phyloP scores from a whole-genome alignment of 768 basidiomycete genomes.

The Leccinum barrowsii region DNA sequence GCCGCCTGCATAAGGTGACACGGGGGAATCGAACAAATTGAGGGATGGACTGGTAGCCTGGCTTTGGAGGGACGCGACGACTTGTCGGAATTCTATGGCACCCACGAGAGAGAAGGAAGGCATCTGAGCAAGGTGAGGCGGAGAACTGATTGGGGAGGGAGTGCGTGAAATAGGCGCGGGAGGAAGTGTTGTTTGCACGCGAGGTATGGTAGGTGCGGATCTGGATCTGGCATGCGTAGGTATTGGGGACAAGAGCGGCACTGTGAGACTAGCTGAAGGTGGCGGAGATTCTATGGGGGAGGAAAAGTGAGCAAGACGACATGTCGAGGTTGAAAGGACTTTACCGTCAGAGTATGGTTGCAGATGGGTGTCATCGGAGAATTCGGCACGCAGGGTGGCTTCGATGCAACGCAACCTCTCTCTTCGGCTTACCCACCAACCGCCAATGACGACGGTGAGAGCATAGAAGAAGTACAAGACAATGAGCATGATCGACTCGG shows the following conservation, averaged over 20 bases:
- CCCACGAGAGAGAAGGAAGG: constrained; percentile 90
- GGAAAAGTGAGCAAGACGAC: constrained; percentile 4
- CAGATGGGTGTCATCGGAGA: constrained; percentile 41
- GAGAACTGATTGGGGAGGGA: constrained; percentile 44
- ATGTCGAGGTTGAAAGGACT: constrained; percentile 30
- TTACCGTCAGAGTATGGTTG: constrained; percentile 64
- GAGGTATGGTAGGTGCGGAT: constrained; percentile 37
- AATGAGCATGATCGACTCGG: constrained; percentile 75
- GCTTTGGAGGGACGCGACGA: constrained; percentile 74
- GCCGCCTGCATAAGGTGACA: constrained; percentile 73
- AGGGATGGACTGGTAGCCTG: constrained; percentile 62
- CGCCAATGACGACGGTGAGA: constrained; percentile 64
- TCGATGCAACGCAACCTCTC: constrained; percentile 47
- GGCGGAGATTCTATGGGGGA: constrained; percentile 1
- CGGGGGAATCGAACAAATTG: constrained; percentile 58
- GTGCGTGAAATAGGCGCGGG: constrained; percentile 41
- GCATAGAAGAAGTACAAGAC: constrained; percentile 78
- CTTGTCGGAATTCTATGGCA: constrained; percentile 92
- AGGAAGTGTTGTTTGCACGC: constrained; percentile 39
- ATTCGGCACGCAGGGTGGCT: constrained; percentile 56
- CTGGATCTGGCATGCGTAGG: constrained; percentile 37
- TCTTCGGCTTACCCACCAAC: constrained; percentile 68
- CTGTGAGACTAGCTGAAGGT: constrained; percentile 12
- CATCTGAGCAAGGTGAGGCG: constrained; percentile 47
- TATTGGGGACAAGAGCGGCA: constrained; percentile 29